Conservation (phyloP, 164 flowering plant genomes). For the Tetrastigma voinierianum region DNA sequence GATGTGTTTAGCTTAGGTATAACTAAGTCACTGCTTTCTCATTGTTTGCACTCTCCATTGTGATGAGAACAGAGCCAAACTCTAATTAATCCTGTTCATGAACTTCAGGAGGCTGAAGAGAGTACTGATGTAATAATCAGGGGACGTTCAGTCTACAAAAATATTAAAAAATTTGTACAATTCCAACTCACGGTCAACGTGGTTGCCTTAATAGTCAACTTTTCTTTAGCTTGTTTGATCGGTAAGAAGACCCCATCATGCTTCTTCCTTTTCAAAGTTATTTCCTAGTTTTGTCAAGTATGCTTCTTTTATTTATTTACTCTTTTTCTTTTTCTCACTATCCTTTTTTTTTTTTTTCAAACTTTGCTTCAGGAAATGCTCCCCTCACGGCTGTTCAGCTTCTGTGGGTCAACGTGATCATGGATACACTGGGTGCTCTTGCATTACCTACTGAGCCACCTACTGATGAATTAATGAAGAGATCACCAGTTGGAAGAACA, state of each 20-base stretch:
- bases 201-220: constrained; percentile 69
- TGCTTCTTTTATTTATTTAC: background rate
- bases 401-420: constrained; percentile 74
- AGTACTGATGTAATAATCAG: constrained; percentile 89
- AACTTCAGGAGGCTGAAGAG: constrained; percentile 77
- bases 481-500: constrained; percentile 63
- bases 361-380: constrained; percentile 48
- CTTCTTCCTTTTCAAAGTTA: background rate
- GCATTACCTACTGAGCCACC: constrained; percentile 91
- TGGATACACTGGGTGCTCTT: constrained; percentile 78
- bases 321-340: background rate
- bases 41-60: too few relatives aligned
- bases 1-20: too few relatives aligned
- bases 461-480: constrained; percentile 62
- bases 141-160: constrained; percentile 84
- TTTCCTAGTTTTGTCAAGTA: background rate
- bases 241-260: constrained; percentile 30
- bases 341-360: background rate
- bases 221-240: constrained; percentile 70
- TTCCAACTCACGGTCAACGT: constrained; percentile 81
- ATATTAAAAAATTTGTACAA: constrained; percentile 82
- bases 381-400: constrained; percentile 78
- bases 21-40: too few relatives aligned
- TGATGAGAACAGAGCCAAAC: too few relatives aligned
- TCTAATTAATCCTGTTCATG: background rate